Evolutionary conservation across 306 rosid genomes (phyloP), one percentile per base, ranked within the genome.

Genomic region (Vigna mungo): DNA sequence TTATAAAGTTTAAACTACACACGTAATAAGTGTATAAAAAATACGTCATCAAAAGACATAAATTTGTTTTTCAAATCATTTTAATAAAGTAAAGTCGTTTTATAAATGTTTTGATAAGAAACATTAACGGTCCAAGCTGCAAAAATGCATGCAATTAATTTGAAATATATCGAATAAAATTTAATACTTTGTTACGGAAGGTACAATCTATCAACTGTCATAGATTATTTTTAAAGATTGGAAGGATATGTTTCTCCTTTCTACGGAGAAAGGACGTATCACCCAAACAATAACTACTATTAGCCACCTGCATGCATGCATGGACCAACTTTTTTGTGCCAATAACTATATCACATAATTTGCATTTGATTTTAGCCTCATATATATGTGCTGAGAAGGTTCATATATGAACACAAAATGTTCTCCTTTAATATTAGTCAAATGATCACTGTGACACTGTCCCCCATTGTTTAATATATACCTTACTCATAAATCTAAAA

Each of bases 401-500:
- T 9, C 46, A 41, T 41, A 6, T 13, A 58, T 55, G 11, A 55
- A 55, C 61, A 1, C 32, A 56, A 1, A 5, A 60, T 30, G 43
- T 60, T 18, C 2, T 13, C 15, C 3, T 11, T 62, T 15, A 12
- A 32, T 41, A 41, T 61, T 61, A 61, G 44, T 61, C 67, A 61
- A 15, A 16, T 36, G 9, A 64, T 37, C 16, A 9, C 10, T 4
- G 10, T 58, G 10, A 23, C 39, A 13, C 30, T 36, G n/a, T 64
- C 30, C 25, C 69, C 69, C 0, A 0, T 3, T n/a, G 34, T 34
- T 62, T 16, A 8, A 34, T 34, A 6, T 16, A 25, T 23, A 15
- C 68, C 68, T 34, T 62, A 62, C 68, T 36, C 68, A 36, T 34
- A 62, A 62, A 62, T 25, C n/a, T 13, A 25, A 25, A 58, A 25